Conservation (phyloP, 352 stramenopile species). For the Globisporangium iwayamae region DNA sequence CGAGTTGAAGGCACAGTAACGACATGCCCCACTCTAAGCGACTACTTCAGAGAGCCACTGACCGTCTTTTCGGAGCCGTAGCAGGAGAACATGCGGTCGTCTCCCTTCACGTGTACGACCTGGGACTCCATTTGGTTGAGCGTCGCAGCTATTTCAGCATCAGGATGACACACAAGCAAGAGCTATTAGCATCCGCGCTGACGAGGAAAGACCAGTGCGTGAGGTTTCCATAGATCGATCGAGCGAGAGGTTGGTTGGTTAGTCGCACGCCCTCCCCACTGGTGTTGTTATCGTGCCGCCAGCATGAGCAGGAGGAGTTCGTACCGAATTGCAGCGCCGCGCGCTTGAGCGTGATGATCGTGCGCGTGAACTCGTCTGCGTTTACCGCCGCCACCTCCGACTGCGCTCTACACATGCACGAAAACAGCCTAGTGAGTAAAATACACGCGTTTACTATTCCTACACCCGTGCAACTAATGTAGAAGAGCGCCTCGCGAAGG, state of each 20-base stretch:
- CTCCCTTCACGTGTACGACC: slow-evolving; percentile 77
- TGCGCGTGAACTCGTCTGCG: slow-evolving; percentile 72
- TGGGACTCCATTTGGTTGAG: slow-evolving; percentile 83
- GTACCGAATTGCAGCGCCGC: slow-evolving; percentile 78
- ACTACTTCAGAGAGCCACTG: slow-evolving; percentile 9
- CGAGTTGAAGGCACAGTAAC: background rate
- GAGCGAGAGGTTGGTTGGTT: background rate
- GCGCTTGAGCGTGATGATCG: slow-evolving; percentile 78
- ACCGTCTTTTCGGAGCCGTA: slow-evolving; percentile 75
- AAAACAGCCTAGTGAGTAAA: background rate
- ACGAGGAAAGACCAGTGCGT: background rate
- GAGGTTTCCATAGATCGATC: background rate
- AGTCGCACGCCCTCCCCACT: background rate
- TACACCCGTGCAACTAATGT: background rate
- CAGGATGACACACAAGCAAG: background rate
- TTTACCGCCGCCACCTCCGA: slow-evolving; percentile 63
- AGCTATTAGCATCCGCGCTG: background rate
- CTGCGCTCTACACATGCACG: slow-evolving; percentile 39
- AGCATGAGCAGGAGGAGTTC: slow-evolving; percentile 4
- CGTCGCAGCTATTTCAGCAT: slow-evolving; percentile 42
- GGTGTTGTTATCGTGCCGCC: background rate
- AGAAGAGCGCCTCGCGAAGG: background rate
- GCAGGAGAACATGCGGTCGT: slow-evolving; percentile 84
- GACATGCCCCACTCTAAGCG: background rate
- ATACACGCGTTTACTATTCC: background rate